Evolutionary conservation across 495 filamentous ascomycete genomes (phyloP).

Genomic region (Trichoderma reesei): DNA sequence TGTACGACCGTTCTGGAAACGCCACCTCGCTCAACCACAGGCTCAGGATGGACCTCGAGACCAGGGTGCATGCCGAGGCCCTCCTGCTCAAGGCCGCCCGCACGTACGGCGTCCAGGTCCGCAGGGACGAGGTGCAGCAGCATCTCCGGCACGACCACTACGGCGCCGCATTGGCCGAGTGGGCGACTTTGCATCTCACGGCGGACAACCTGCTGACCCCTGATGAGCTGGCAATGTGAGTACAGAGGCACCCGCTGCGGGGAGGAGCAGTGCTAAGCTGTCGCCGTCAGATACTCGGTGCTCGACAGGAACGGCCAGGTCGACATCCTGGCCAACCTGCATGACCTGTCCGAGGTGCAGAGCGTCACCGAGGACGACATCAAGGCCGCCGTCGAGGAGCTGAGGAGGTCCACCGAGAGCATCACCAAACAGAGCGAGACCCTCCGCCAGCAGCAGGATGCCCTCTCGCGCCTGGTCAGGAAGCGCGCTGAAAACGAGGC

Average conservation of each 20-base stretch:
- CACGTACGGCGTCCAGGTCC: conserved; percentile 19
- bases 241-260: not conserved
- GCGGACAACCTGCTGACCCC: conserved; percentile 34
- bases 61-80: conserved; percentile 7
- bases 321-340: conserved; percentile 23
- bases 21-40: conserved; percentile 6
- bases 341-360: conserved; percentile 26
- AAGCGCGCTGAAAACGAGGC: conserved; percentile 15
- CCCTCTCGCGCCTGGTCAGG: conserved; percentile 28
- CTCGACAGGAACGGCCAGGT: conserved; percentile 28
- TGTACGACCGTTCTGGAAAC: conserved; percentile 3
- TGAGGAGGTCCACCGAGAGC: conserved; percentile 34
- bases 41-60: conserved; percentile 2
- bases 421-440: conserved; percentile 38
- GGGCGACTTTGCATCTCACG: conserved; percentile 30
- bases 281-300: conserved; percentile 32
- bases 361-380: conserved; percentile 31
- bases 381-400: conserved; percentile 33
- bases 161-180: conserved; percentile 24
- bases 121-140: conserved; percentile 16
- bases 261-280: too few relatives aligned
- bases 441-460: conserved; percentile 33
- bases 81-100: conserved; percentile 11
- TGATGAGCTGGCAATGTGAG: conserved; percentile 34
- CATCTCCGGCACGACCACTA: conserved; percentile 17